phyloP scores from a whole-genome alignment of 2,329 filamentous ascomycete genomes.

The Microdochium trichocladiopsis region DNA sequence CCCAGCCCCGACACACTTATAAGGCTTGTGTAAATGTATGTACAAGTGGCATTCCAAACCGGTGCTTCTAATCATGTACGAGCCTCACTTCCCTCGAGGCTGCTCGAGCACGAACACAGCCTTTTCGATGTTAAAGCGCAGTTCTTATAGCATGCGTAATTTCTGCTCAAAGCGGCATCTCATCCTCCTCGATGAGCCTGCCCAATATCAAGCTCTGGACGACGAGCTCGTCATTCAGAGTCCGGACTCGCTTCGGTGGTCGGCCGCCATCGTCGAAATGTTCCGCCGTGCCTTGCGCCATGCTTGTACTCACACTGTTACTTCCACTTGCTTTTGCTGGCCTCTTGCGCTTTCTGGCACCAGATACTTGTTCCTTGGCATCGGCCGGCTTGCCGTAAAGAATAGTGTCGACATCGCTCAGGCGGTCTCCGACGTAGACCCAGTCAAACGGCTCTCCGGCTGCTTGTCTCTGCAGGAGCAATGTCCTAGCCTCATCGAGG shows the following conservation, averaged over 20 bases:
- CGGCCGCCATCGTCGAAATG: conserved; percentile 22
- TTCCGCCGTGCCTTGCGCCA: conserved; percentile 24
- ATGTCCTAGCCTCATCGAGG: conserved; percentile 54
- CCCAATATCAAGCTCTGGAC: conserved; percentile 90
- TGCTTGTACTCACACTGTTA: not conserved
- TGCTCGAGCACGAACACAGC: too few species aligned
- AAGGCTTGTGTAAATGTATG: too few species aligned
- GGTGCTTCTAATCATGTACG: too few species aligned
- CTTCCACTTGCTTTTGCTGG: not conserved
- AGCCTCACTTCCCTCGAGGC: too few species aligned
- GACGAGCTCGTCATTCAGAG: conserved; percentile 79
- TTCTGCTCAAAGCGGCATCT: conserved; percentile 20
- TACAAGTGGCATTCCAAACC: too few species aligned
- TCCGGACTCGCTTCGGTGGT: conserved; percentile 46
- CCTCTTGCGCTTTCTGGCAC: conserved; percentile 35
- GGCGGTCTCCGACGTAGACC: conserved; percentile 68
- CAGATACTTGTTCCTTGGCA: conserved; percentile 17
- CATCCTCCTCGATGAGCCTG: conserved; percentile 60
- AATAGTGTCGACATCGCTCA: conserved; percentile 41
- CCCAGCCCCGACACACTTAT: too few species aligned
- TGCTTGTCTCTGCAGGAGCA: conserved; percentile 44
- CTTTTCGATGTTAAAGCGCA: too few species aligned
- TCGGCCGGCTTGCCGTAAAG: conserved; percentile 29
- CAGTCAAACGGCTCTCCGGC: conserved; percentile 56
- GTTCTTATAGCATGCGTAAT: too few species aligned